A percentile compares a stretch with the other conserved stretches of the same genome.
Conservation (phyloP, 768 basidiomycete species). For the Russula compacta region DNA sequence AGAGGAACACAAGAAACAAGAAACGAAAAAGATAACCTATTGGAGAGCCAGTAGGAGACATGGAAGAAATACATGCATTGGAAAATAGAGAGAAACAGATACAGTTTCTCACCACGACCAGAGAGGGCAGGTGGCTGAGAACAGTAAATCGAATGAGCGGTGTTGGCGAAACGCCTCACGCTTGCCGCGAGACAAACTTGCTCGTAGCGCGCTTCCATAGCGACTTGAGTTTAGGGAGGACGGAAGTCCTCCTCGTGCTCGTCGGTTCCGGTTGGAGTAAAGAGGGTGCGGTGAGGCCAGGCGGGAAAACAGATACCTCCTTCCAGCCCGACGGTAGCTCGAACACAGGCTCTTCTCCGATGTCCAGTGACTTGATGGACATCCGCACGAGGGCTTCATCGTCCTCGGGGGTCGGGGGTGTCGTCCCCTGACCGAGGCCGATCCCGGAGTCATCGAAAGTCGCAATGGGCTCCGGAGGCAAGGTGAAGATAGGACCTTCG, state of each 20-base stretch:
- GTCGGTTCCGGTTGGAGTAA: background rate
- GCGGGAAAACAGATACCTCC: background rate
- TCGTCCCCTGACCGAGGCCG: background rate
- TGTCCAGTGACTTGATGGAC: slow-evolving; percentile 11
- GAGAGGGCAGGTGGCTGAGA: background rate
- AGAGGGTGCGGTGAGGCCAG: background rate
- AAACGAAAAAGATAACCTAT: background rate
- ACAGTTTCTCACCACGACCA: background rate
- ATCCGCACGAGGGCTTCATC: slow-evolving; percentile 9
- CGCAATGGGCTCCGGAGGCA: background rate
- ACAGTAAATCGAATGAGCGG: background rate
- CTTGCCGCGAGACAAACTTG: slow-evolving; percentile 1
- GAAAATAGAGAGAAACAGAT: background rate
- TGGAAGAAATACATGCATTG: background rate
- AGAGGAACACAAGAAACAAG: background rate
- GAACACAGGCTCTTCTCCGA: slow-evolving; percentile 11
- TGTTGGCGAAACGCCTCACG: background rate
- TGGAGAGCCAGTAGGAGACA: background rate
- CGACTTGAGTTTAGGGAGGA: slow-evolving; percentile 8
- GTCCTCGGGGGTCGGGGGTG: background rate
- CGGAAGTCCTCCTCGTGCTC: background rate
- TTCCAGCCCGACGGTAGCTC: slow-evolving; percentile 10
- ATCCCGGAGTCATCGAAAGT: background rate
- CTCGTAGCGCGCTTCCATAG: slow-evolving; percentile 14
- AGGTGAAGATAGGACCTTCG: background rate